Evolutionary conservation across 2,329 filamentous ascomycete genomes (phyloP).

Genomic region (Saccharata proteae): DNA sequence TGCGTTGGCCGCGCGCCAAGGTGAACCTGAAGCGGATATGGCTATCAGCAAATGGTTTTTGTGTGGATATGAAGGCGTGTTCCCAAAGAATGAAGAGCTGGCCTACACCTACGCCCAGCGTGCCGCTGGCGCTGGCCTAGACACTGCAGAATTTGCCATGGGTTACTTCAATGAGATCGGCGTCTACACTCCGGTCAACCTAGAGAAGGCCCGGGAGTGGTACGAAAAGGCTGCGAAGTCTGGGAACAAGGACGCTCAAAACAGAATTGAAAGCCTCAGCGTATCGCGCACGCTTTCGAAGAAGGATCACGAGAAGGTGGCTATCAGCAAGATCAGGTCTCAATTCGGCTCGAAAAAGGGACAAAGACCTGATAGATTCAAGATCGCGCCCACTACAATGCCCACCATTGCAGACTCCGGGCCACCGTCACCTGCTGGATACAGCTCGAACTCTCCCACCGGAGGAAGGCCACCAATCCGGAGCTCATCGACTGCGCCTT

Average conservation of each 20-base stretch:
- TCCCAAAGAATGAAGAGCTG: conserved; percentile 89
- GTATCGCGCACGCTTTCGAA: conserved; percentile 76
- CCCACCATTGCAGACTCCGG: conserved; percentile 27
- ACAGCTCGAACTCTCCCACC: conserved; percentile 13
- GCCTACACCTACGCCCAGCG: conserved; percentile 85
- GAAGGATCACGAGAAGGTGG: conserved; percentile 84
- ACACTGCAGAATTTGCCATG: conserved; percentile 90
- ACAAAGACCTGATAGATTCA: conserved; percentile 32
- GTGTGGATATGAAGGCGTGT: conserved; percentile 83
- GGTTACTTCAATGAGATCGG: conserved; percentile 97
- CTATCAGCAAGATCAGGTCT: conserved; percentile 68
- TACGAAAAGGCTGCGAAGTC: conserved; percentile 81
- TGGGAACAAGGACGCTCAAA: conserved; percentile 79
- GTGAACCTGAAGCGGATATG: conserved; percentile 85
- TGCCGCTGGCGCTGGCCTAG: conserved; percentile 67
- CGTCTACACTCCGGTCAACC: conserved; percentile 74
- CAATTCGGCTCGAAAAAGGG: conserved; percentile 40
- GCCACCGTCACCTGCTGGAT: conserved; percentile 22
- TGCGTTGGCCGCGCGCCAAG: conserved; percentile 79
- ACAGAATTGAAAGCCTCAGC: conserved; percentile 71
- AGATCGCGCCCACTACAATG: conserved; percentile 24
- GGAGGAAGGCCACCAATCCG: conserved; percentile 18
- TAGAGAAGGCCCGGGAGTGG: conserved; percentile 75
- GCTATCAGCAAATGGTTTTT: conserved; percentile 98
- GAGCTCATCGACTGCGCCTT: conserved; percentile 27